A percentile compares a stretch with the other conserved stretches of the same genome.
Evolutionary conservation across 2,329 filamentous ascomycete species (phyloP).

Genomic region (Nemania diffusa): DNA sequence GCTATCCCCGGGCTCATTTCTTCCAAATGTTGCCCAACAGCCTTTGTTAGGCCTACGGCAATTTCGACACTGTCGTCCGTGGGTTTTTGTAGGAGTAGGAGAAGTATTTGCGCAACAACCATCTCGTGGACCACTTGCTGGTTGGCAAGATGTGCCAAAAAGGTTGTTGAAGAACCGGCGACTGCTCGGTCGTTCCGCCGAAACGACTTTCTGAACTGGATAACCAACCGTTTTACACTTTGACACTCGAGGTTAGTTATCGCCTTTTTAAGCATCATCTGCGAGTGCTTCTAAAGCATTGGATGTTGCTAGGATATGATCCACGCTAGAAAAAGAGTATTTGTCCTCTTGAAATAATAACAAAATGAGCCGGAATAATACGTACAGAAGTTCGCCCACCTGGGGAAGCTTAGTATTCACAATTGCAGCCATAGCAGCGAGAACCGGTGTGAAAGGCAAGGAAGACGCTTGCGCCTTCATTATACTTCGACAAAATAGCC

Average conservation of each 20-base stretch:
- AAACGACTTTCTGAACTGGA: constrained; percentile 96
- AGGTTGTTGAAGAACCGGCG: constrained; percentile 90
- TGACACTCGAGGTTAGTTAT: neutral
- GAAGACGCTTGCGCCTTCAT: constrained; percentile 98
- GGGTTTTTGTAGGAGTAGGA: constrained; percentile 92
- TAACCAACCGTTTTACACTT: constrained; percentile 79
- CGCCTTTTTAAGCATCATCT: neutral
- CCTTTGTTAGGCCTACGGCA: constrained; percentile 89
- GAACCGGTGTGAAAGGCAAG: constrained; percentile 95
- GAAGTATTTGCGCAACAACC: constrained; percentile 88
- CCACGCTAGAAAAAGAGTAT: too few relatives aligned
- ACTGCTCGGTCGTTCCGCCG: constrained; percentile 97
- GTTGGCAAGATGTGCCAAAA: constrained; percentile 94
- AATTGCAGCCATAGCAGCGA: constrained; percentile 93
- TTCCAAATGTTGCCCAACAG: constrained; percentile 93
- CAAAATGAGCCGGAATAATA: neutral
- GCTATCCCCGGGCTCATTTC: constrained; percentile 93
- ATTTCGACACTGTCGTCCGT: constrained; percentile 99
- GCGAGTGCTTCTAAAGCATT: too few relatives aligned
- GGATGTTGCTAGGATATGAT: too few relatives aligned
- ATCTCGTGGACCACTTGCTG: constrained; percentile 96
- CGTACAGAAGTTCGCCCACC: constrained; percentile 82
- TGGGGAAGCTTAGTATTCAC: constrained; percentile 97
- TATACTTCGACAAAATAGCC: constrained; percentile 89
- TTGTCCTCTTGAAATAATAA: too few relatives aligned